Evolutionary conservation across 306 rosid species (phyloP), one percentile per base, ranked within the genome.

Genomic region (Geum urbanum): DNA sequence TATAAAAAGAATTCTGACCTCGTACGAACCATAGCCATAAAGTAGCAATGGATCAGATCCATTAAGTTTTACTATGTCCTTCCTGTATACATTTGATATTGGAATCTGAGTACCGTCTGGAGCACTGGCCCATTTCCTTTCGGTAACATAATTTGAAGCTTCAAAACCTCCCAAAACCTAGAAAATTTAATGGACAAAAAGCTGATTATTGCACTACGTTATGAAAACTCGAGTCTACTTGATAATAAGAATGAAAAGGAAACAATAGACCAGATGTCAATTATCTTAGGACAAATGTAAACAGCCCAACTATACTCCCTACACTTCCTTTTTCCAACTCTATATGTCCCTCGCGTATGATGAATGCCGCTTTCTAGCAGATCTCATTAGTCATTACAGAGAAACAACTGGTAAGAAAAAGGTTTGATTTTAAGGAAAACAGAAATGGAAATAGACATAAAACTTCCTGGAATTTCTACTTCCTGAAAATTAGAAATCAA

Each of bases 1-100:
- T n/a, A n/a, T n/a, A 11, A 4, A 47, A 50, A 41, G 8, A 16
- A 62, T 47, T 78, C 51, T 70, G 88, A 90, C 98, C 98, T 92
- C 97, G 70, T 92, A 92, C 20, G 98, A 92, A 37, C 98, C 98
- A 57, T 92, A 92, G 78, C 98, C 98, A 63, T 92, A 86, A 71
- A 92, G 98, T 61, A 90, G 86, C 67, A 90, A 82, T 46, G 98
- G 94, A 77, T 90, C 92, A 48, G 90, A 86, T 57, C 98, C 98
- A 81, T 92, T 96, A 67, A 92, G 90, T 79, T 88, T 86, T 72
- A 86, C 89, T 47, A 84, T 79, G 77, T 92, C 94, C 80, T 90
- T 88, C 61, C 84, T 77, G 73, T 90, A 92, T 77, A 83, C 91
- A 81, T 90, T 80, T 77, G 98, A 90, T 53, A 92, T 72, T 72